Percentiles rank a stretch among this genome's conserved stretches.
Evolutionary conservation across 2,329 filamentous ascomycete genomes (phyloP).

Genomic region (Ceratocystis cubensis): DNA sequence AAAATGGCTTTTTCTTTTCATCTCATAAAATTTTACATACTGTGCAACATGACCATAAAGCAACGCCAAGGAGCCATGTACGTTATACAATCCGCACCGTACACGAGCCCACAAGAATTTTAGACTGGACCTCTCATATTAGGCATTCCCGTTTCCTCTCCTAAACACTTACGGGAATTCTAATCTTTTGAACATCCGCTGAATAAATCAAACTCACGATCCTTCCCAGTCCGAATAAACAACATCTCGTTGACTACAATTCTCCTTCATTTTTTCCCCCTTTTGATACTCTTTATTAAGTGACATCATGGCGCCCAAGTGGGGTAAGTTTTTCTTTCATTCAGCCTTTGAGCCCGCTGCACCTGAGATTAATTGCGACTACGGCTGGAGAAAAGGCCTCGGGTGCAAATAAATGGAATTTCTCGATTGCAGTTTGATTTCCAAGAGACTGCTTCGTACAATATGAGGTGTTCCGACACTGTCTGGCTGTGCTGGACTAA

Average conservation of each 20-base stretch:
- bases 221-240: not conserved
- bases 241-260: not conserved
- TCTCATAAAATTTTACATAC: not conserved
- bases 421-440: not conserved
- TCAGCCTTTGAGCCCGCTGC: conserved; percentile 11
- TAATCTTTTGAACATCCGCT: not conserved
- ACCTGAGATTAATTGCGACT: conserved; percentile 14
- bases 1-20: not conserved
- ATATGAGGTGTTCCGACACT: not conserved
- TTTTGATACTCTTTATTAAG: conserved; percentile 9
- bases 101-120: conserved; percentile 13
- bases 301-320: conserved; percentile 35
- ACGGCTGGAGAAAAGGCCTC: not conserved
- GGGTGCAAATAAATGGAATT: not conserved
- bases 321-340: conserved; percentile 30
- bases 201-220: not conserved
- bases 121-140: conserved; percentile 9
- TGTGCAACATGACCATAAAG: not conserved
- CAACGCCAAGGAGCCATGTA: not conserved
- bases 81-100: not conserved
- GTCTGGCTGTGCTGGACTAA: not conserved
- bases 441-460: not conserved
- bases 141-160: not conserved
- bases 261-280: conserved; percentile 1
- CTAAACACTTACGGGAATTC: not conserved